A percentile compares a stretch with the other conserved stretches of the same genome.
Evolutionary conservation across 371 early-diverging fungal genomes (phyloP).

Genomic region (Gilbertella persicaria): DNA sequence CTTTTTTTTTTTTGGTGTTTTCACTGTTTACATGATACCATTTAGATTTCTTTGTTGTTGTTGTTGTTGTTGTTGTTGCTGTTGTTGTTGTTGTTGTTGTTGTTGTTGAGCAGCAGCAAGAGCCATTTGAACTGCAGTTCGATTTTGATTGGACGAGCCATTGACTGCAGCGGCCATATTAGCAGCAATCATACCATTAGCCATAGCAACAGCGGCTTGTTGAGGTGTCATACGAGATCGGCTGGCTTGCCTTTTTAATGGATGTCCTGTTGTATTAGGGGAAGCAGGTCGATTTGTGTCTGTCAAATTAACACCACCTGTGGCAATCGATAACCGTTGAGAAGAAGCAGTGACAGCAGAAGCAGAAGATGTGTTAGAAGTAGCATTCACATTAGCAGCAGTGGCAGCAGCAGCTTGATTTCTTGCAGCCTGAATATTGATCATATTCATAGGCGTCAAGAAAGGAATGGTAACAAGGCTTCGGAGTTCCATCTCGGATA

Average conservation of each 20-base stretch:
- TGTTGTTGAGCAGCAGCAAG: constrained; percentile 15
- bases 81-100: constrained; percentile 19
- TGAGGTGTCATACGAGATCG: constrained; percentile 41
- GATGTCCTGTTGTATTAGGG: constrained; percentile 17
- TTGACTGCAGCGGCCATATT: constrained; percentile 46
- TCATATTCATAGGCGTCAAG: constrained; percentile 40
- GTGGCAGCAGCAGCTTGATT: constrained; percentile 12
- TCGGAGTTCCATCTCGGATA: constrained; percentile 54
- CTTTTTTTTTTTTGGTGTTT: constrained; percentile 1
- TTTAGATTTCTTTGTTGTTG: background rate
- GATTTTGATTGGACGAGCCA: constrained; percentile 23
- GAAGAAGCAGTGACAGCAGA: constrained; percentile 16
- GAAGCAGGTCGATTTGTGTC: constrained; percentile 22
- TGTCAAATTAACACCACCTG: constrained; percentile 9
- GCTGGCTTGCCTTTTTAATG: constrained; percentile 41
- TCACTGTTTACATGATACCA: background rate
- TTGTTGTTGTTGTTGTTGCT: constrained; percentile 10
- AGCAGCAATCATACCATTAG: constrained; percentile 44
- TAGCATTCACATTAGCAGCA: background rate
- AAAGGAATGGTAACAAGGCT: constrained; percentile 43
- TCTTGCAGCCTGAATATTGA: constrained; percentile 22
- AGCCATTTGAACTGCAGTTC: constrained; percentile 33
- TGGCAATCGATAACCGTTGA: constrained; percentile 17
- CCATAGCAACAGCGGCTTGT: constrained; percentile 45
- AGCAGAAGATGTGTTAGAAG: background rate